Evolutionary conservation across 176 grass and related monocot genomes (phyloP), one percentile per base, ranked within the genome.

Genomic region (Musa schizocarpa): DNA sequence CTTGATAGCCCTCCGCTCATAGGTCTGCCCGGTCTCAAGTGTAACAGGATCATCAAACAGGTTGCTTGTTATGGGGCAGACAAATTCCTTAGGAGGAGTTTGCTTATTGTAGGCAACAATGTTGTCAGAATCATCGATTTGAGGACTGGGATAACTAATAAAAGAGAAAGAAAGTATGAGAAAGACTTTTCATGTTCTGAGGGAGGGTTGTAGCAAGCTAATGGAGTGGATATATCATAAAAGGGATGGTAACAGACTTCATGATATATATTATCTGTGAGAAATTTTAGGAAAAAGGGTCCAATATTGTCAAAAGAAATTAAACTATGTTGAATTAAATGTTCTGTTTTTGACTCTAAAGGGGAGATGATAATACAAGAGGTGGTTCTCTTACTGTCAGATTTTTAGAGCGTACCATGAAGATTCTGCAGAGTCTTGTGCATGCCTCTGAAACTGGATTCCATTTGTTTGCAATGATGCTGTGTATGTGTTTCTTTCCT

Each of bases 21-120:
- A 92, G 9, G 89, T 92, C 74, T 92, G 89, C 2, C 85, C 85
- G 52, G 85, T 86, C 81, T 88, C 89, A 21, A 92, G 81, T 2
- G 89, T 92, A 52, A 92, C 89, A 13, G 89, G 89, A 79, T 92
- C 89, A 52, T 92, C 86, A 81, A 92, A 92, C 62, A 92, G 21
- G 79, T 86, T 83, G 59, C 81, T 86, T 0, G 89, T 92, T 78
- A 92, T 92, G 43, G 89, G 83, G 75, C 89, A 92, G 71, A 92
- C 80, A 73, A 92, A 92, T 75, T 88, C 89, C 83, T 92, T 92
- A 21, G 85, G 89, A 56, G 85, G 87, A 52, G 80, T 9, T 75
- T 23, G 64, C 56, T 50, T 76, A 23, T 10, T 74, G 13, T n/a
- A 61, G 66, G 68, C 62, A 70, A 59, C 10, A 23, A 58, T 79